phyloP scores from a whole-genome alignment of 371 early-diverging fungal species.

The Mucor sp. region DNA sequence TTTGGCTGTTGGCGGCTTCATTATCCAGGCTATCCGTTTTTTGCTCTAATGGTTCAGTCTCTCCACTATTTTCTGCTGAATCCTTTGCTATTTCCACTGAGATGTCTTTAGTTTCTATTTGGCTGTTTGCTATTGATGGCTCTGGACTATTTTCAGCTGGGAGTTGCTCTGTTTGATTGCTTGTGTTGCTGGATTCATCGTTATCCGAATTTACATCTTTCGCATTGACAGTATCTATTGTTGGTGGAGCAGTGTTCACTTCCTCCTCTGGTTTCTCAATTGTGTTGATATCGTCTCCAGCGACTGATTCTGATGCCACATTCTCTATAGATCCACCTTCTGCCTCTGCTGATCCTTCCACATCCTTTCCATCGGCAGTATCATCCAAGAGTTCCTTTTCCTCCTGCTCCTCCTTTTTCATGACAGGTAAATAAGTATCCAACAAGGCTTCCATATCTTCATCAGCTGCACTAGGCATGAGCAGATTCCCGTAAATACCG shows the following conservation, averaged over 20 bases:
- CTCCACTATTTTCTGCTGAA: neutral
- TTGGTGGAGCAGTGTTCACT: neutral
- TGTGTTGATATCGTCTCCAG: neutral
- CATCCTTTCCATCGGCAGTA: neutral
- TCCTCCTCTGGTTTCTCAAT: neutral
- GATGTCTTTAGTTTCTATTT: neutral
- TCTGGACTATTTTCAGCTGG: neutral
- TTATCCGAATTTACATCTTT: neutral
- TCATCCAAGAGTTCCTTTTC: neutral
- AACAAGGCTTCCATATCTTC: constrained; percentile 31
- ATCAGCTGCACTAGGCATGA: constrained; percentile 6
- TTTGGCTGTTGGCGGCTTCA: neutral
- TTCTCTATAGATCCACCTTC: neutral
- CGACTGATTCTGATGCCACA: no score
- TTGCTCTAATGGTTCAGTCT: neutral
- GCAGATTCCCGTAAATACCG: constrained; percentile 44
- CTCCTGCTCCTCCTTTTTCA: constrained; percentile 3
- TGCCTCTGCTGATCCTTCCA: neutral
- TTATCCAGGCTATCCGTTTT: neutral
- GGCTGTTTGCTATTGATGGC: neutral
- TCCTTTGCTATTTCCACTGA: neutral
- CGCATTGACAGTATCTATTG: neutral
- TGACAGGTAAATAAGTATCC: constrained; percentile 20
- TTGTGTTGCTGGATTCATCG: neutral
- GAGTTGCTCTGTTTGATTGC: neutral